These are phyloP conservation scores for Coriolopsis trogii DNA, from an alignment of 1,284 basidiomycete genomes.

Conservation along the genomic window DNA sequence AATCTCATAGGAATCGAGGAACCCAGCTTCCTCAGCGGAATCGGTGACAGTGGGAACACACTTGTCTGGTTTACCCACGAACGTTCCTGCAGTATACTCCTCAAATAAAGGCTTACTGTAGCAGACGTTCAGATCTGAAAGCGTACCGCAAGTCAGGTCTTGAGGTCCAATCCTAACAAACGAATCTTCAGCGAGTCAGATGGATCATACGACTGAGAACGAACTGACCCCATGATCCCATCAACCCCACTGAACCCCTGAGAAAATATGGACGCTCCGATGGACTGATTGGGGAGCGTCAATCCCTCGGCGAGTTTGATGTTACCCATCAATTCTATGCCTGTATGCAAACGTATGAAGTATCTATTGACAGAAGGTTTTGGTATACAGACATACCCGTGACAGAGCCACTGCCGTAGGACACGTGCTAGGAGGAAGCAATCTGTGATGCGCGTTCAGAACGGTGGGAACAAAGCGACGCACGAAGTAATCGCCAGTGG, in stretches of 20 bases:
- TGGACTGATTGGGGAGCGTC: slow-evolving; percentile 42
- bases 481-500: no score
- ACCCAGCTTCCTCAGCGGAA: slow-evolving; percentile 42
- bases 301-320: slow-evolving; percentile 29
- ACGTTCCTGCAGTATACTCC: slow-evolving; percentile 23
- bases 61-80: slow-evolving; percentile 36
- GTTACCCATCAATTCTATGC: slow-evolving; percentile 28
- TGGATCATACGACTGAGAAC: background rate
- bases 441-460: no score
- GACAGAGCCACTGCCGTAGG: no score
- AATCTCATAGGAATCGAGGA: slow-evolving; percentile 34
- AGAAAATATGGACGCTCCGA: slow-evolving; percentile 51
- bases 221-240: slow-evolving; percentile 47
- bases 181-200: no score
- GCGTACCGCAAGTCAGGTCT: slow-evolving; percentile 41
- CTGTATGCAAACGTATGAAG: slow-evolving; percentile 1
- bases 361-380: no score
- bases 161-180: slow-evolving; percentile 46
- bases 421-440: no score
- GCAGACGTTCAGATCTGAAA: background rate
- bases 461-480: no score
- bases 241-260: slow-evolving; percentile 44
- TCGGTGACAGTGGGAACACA: slow-evolving; percentile 45
- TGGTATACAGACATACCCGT: no score
- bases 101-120: background rate